Conservation (phyloP, 495 filamentous ascomycete genomes). For the Margaritispora aquatica region DNA sequence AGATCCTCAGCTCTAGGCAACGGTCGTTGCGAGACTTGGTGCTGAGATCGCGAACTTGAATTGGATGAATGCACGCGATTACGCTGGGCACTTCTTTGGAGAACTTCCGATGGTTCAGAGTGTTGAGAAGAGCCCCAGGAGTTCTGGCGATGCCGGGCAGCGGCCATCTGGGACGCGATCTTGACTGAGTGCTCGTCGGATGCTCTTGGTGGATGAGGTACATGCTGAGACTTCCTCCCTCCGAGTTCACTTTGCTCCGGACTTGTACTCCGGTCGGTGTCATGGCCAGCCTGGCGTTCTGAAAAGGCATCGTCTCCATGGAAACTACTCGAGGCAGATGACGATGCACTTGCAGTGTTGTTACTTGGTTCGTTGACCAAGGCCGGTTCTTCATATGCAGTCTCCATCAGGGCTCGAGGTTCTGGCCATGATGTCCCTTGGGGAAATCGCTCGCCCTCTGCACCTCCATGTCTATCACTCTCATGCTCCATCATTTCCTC, state of each 20-base stretch:
- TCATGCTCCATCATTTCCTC: no score
- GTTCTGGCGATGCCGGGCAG: constrained; percentile 20
- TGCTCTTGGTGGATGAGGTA: neutral
- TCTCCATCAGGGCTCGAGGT: neutral
- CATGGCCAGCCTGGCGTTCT: constrained; percentile 27
- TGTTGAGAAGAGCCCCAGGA: constrained; percentile 13
- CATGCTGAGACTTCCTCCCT: constrained; percentile 5
- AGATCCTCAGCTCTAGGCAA: constrained; percentile 15
- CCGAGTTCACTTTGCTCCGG: constrained; percentile 32
- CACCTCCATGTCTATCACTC: no score
- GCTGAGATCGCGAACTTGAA: constrained; percentile 6
- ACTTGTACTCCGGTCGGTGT: constrained; percentile 41
- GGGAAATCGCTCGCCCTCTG: neutral
- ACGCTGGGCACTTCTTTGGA: constrained; percentile 4
- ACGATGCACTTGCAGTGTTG: constrained; percentile 23
- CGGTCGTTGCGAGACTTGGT: constrained; percentile 6
- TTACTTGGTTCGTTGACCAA: neutral
- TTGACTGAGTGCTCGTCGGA: constrained; percentile 15
- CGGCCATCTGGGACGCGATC: constrained; percentile 24
- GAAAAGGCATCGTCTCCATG: constrained; percentile 28
- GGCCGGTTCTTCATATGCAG: neutral
- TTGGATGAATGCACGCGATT: constrained; percentile 11
- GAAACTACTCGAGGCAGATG: constrained; percentile 31
- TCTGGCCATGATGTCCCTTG: neutral
- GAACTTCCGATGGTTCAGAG: constrained; percentile 18